A percentile compares a stretch with the other conserved stretches of the same genome.
phyloP scores from a whole-genome alignment of 768 basidiomycete species.

The Tricholoma flavovirens region DNA sequence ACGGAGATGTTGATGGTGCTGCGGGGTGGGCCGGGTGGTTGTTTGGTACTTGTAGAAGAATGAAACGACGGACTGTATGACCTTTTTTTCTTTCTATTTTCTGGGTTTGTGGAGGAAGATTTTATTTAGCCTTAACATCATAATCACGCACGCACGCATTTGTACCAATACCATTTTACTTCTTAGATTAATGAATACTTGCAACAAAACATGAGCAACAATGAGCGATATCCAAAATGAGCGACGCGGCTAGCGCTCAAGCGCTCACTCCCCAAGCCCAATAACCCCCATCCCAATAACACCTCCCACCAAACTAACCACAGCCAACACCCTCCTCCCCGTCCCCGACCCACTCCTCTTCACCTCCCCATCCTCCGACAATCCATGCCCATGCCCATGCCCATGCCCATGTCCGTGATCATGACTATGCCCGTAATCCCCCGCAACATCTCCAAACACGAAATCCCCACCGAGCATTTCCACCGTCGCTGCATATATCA shows the following conservation, averaged over 20 bases:
- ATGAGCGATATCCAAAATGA: too few relatives aligned
- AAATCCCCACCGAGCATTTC: constrained; percentile 89
- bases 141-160: neutral
- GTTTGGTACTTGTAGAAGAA: neutral
- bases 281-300: constrained; percentile 59
- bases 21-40: neutral
- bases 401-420: constrained; percentile 3
- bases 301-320: constrained; percentile 57
- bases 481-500: constrained; percentile 77
- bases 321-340: constrained; percentile 47
- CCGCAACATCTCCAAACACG: constrained; percentile 59
- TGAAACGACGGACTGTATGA: neutral
- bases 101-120: too few relatives aligned
- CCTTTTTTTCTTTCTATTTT: neutral
- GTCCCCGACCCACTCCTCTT: constrained; percentile 13
- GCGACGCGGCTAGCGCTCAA: too few relatives aligned
- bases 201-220: too few relatives aligned
- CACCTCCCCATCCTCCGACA: neutral
- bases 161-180: neutral
- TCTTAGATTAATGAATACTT: too few relatives aligned
- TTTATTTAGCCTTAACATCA: neutral
- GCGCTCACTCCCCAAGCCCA: constrained; percentile 38
- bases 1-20: neutral
- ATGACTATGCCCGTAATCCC: constrained; percentile 26
- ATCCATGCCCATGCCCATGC: neutral